phyloP scores from a whole-genome alignment of 305 asterid species.

The Striga hermonthica region DNA sequence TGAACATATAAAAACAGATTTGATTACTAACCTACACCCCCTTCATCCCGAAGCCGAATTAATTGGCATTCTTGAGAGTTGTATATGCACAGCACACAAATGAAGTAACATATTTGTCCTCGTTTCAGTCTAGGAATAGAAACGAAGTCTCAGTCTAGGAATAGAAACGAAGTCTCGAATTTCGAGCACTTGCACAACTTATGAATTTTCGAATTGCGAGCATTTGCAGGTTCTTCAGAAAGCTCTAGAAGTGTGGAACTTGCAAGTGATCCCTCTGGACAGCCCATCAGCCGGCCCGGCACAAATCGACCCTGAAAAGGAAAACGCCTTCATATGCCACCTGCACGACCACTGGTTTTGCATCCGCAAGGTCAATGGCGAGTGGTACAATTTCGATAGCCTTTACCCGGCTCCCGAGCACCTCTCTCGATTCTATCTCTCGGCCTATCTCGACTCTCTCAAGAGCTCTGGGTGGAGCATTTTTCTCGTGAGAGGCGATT shows the following conservation, averaged over 20 bases:
- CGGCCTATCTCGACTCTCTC: conserved; percentile 84
- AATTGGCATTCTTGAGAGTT: no score
- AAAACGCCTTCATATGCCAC: conserved; percentile 83
- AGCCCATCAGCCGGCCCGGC: conserved; percentile 93
- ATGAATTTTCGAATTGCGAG: no score
- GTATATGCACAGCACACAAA: no score
- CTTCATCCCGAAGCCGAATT: no score
- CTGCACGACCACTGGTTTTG: conserved; percentile 83
- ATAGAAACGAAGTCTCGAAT: no score
- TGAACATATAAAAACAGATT: no score
- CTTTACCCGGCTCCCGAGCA: conserved; percentile 93
- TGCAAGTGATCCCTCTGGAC: conserved; percentile 32
- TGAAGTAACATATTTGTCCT: no score
- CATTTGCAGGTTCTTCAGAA: conserved; percentile 70
- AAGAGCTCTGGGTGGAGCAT: conserved; percentile 96
- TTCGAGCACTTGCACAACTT: no score
- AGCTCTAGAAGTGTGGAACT: conserved; percentile 92
- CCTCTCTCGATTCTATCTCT: conserved; percentile 92
- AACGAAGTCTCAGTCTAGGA: no score
- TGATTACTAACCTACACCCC: no score
- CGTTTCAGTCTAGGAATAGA: no score
- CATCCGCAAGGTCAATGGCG: conserved; percentile 19
- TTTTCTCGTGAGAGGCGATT: conserved; percentile 36
- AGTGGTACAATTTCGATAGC: conserved; percentile 69
- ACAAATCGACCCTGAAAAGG: conserved; percentile 84